Percentiles rank a stretch among this genome's conserved stretches.
Conservation (phyloP, 305 asterid genomes). For the Fraxinus sp. region DNA sequence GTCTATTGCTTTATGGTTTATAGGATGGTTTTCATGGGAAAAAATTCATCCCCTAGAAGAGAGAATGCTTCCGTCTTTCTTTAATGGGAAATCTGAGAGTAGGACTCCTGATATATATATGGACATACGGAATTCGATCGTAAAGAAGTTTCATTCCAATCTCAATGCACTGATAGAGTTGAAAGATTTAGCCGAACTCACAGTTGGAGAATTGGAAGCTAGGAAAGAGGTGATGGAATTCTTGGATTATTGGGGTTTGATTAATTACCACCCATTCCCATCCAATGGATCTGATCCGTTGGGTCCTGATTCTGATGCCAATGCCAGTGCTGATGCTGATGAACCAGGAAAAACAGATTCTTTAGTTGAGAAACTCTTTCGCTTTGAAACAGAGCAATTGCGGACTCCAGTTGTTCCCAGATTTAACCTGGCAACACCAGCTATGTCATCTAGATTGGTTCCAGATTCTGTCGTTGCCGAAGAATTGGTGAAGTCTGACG, state of each 20-base stretch:
- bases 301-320: constrained; percentile 41
- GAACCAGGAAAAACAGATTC: constrained; percentile 45
- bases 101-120: constrained; percentile 72
- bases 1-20: constrained; percentile 15
- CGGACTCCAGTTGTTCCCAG: constrained; percentile 53
- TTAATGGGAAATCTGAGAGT: constrained; percentile 71
- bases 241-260: constrained; percentile 97
- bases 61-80: constrained; percentile 74
- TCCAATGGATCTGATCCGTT: constrained; percentile 41
- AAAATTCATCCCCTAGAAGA: constrained; percentile 83
- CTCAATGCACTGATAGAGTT: constrained; percentile 58
- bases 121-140: constrained; percentile 84
- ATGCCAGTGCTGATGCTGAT: constrained; percentile 32
- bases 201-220: constrained; percentile 70
- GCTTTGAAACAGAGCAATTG: constrained; percentile 67
- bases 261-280: constrained; percentile 89
- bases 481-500: constrained; percentile 85
- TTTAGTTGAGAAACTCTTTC: constrained; percentile 61
- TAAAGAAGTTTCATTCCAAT: constrained; percentile 72
- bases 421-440: constrained; percentile 47
- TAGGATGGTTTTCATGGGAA: constrained; percentile 98
- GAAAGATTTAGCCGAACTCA: constrained; percentile 72
- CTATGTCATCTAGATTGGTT: constrained; percentile 61
- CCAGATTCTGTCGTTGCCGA: constrained; percentile 77
- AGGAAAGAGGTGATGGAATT: constrained; percentile 94